Conservation (phyloP, 352 stramenopile genomes). For the Globisporangium cederbergense region DNA sequence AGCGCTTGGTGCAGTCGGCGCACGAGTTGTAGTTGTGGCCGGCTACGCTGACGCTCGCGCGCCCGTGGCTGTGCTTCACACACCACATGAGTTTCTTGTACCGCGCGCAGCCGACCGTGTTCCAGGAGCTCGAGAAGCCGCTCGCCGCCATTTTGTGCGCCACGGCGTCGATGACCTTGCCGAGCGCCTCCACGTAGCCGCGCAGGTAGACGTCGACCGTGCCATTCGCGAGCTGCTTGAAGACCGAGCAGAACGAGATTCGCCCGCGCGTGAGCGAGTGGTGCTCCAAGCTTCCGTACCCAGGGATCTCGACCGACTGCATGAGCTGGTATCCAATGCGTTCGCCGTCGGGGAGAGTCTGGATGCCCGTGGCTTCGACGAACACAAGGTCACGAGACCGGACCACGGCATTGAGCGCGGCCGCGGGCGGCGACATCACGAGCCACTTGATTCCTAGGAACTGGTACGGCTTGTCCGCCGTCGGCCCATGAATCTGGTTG, state of each 20-base stretch:
- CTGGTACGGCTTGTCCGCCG: constrained; percentile 26
- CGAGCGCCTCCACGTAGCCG: constrained; percentile 10
- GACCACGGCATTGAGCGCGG: constrained; percentile 23
- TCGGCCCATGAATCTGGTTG: constrained; percentile 25
- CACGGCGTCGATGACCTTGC: constrained; percentile 21
- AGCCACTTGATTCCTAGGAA: constrained; percentile 36
- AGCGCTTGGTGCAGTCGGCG: constrained; percentile 22
- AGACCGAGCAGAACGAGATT: constrained; percentile 10
- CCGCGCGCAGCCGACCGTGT: constrained; percentile 37
- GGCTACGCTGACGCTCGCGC: no score
- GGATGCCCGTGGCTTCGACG: constrained; percentile 33
- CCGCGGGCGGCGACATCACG: constrained; percentile 15
- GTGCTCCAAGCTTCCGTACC: neutral
- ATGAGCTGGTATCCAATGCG: constrained; percentile 33
- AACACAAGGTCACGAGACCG: constrained; percentile 28
- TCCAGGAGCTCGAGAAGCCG: constrained; percentile 44
- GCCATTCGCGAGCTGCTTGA: constrained; percentile 10
- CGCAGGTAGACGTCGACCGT: constrained; percentile 18
- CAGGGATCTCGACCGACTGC: constrained; percentile 26
- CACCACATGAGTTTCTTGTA: constrained; percentile 48
- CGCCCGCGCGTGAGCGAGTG: constrained; percentile 5
- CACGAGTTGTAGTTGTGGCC: neutral
- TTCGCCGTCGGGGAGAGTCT: constrained; percentile 20
- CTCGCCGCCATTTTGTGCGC: constrained; percentile 38
- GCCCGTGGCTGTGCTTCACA: constrained; percentile 3